Conservation (phyloP, 169 alveolate genomes). For the Miamiensis avidus region DNA sequence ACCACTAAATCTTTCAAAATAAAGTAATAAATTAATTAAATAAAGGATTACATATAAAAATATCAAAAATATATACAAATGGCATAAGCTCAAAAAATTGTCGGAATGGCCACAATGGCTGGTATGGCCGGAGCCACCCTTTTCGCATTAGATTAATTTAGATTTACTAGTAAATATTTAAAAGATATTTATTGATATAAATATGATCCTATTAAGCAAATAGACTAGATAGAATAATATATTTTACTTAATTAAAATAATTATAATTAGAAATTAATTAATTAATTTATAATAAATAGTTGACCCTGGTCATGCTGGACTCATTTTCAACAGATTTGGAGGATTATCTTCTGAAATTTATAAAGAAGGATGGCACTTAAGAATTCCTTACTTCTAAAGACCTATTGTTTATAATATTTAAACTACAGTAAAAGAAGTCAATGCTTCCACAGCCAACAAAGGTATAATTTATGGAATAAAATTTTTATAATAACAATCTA, state of each 20-base stretch:
- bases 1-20: not conserved
- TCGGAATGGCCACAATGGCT: not conserved
- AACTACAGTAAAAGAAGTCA: slow-evolving; percentile 91
- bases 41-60: no score
- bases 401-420: slow-evolving; percentile 95
- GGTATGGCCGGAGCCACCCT: not conserved
- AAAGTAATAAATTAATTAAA: no score
- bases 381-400: slow-evolving; percentile 94
- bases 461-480: slow-evolving; percentile 74
- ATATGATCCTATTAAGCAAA: not conserved
- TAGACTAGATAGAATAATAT: not conserved
- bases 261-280: no score
- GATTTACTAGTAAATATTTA: not conserved
- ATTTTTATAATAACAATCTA: slow-evolving; percentile 11
- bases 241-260: no score
- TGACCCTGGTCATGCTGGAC: slow-evolving; percentile 75
- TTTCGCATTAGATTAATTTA: not conserved
- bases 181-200: not conserved
- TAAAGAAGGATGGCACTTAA: slow-evolving; percentile 97
- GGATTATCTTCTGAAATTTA: slow-evolving; percentile 69
- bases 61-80: no score
- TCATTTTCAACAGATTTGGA: slow-evolving; percentile 56
- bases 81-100: not conserved
- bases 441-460: slow-evolving; percentile 94
- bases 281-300: slow-evolving; percentile 27